Percentiles rank a stretch among this genome's conserved stretches.
These are phyloP conservation scores for Bothriochloa decipiens DNA, from an alignment of 176 grass and related monocot species.

Conservation along the genomic window DNA sequence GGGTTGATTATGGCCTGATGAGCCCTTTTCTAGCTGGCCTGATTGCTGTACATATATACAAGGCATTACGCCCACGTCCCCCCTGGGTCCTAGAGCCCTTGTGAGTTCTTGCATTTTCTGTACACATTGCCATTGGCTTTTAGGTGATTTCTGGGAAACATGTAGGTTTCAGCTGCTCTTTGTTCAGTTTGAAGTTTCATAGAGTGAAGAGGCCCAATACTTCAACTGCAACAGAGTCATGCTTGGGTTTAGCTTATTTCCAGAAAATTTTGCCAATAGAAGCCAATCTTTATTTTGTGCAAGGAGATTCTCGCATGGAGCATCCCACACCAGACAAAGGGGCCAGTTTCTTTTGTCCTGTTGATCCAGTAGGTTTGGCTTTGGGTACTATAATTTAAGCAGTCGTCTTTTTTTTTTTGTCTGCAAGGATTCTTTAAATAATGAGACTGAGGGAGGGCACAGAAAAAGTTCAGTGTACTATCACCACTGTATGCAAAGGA, in stretches of 20 bases:
- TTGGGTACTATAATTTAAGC: too few species aligned
- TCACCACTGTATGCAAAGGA: too few species aligned
- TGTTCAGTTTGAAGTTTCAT: neutral
- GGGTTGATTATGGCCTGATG: neutral
- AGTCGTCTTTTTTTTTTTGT: too few species aligned
- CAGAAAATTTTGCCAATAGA: neutral
- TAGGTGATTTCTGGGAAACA: neutral
- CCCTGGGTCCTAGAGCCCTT: neutral
- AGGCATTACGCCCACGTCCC: neutral
- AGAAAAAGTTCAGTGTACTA: too few species aligned
- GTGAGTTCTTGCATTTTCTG: slow-evolving; percentile 4
- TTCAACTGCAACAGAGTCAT: neutral
- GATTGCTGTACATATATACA: neutral
- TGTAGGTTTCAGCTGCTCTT: neutral
- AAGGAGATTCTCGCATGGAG: neutral
- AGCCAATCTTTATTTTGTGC: neutral
- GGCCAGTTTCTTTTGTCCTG: too few species aligned
- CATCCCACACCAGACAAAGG: neutral
- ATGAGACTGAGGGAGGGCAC: too few species aligned
- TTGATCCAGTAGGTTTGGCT: too few species aligned
- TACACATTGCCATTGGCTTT: neutral
- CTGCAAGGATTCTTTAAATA: too few species aligned
- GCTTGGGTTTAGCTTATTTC: neutral
- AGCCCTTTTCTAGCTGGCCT: neutral
- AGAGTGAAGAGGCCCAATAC: neutral